These are phyloP conservation scores for Metarhizium anisopliae DNA, from an alignment of 2,329 filamentous ascomycete genomes.

Conservation along the genomic window DNA sequence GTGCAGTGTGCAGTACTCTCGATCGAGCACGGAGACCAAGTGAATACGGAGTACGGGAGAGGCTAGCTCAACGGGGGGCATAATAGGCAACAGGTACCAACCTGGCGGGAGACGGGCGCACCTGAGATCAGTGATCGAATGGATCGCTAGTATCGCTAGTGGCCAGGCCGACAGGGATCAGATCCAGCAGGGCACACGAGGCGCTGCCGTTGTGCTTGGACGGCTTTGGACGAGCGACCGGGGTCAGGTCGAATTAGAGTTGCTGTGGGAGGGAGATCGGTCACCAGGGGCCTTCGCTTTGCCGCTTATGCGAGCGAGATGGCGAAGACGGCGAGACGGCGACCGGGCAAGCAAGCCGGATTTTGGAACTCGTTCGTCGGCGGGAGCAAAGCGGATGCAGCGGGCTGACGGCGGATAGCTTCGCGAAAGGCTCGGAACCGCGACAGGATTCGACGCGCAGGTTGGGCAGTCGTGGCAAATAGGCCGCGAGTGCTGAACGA, in stretches of 20 bases:
- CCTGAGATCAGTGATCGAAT: slow-evolving; percentile 3
- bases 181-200: slow-evolving; percentile 7
- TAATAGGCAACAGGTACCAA: slow-evolving; percentile 6
- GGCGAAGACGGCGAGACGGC: no score
- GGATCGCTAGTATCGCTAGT: slow-evolving; percentile 10
- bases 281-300: slow-evolving; percentile 4
- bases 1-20: no score
- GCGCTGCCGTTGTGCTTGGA: not conserved
- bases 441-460: not conserved
- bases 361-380: no score
- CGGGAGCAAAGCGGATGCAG: not conserved
- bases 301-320: not conserved
- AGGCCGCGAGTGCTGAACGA: not conserved
- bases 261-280: slow-evolving; percentile 7
- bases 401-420: not conserved
- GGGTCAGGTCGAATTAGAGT: slow-evolving; percentile 10
- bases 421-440: not conserved
- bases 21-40: no score
- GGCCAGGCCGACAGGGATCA: slow-evolving; percentile 14
- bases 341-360: no score
- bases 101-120: slow-evolving; percentile 5
- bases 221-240: not conserved
- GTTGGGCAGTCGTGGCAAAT: not conserved
- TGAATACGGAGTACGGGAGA: no score
- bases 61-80: not conserved